A percentile compares a stretch with the other conserved stretches of the same genome.
Conservation (phyloP, 371 early-diverging fungal genomes). For the Amoeboaphelidium protococcarum region DNA sequence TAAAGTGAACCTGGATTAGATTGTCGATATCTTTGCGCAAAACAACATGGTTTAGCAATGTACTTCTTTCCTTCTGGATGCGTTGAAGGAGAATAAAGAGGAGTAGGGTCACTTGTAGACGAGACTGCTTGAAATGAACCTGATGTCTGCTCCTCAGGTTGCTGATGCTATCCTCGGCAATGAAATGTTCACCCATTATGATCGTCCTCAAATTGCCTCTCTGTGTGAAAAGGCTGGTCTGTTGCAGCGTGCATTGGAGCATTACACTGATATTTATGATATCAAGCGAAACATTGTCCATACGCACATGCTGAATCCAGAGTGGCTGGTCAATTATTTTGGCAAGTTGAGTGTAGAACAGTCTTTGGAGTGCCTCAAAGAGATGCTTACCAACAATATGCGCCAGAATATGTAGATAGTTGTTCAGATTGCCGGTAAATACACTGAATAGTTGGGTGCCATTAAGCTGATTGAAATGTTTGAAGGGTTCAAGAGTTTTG, state of each 20-base stretch:
- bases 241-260: constrained; percentile 83
- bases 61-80: constrained; percentile 82
- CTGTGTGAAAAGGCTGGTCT: constrained; percentile 92
- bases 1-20: constrained; percentile 57
- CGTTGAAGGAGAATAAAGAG: constrained; percentile 62
- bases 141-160: constrained; percentile 85
- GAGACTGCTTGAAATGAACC: constrained; percentile 83
- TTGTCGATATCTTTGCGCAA: constrained; percentile 73
- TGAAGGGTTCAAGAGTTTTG: constrained; percentile 65
- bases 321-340: constrained; percentile 75
- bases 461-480: constrained; percentile 63
- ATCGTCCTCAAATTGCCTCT: constrained; percentile 56
- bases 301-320: constrained; percentile 48
- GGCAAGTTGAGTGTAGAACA: constrained; percentile 78
- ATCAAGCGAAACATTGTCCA: constrained; percentile 86
- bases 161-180: constrained; percentile 92
- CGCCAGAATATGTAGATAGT: constrained; percentile 82
- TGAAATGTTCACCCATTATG: constrained; percentile 80
- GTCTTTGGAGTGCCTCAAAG: constrained; percentile 66
- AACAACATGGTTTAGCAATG: constrained; percentile 83
- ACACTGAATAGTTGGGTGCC: constrained; percentile 72
- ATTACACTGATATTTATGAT: constrained; percentile 78
- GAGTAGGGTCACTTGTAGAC: constrained; percentile 80
- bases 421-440: constrained; percentile 83
- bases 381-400: constrained; percentile 57